Evolutionary conservation across 2,329 filamentous ascomycete genomes (phyloP).

Genomic region (Aureobasidium lini): DNA sequence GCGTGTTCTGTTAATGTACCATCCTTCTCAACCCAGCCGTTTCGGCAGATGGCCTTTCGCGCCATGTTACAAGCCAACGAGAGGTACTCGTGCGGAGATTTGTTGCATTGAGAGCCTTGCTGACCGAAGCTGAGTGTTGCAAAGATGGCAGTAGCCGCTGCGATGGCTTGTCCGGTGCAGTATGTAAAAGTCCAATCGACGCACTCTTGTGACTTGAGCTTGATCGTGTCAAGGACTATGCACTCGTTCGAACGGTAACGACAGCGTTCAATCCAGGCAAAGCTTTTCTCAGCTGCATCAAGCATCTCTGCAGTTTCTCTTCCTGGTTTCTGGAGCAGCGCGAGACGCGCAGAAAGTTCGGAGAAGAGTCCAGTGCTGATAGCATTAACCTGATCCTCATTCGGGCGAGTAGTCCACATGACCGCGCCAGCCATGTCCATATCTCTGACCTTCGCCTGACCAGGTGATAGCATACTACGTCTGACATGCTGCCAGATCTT

Average conservation of each 20-base stretch:
- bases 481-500: slow-evolving; percentile 19
- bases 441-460: slow-evolving; percentile 17
- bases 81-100: slow-evolving; percentile 19
- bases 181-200: slow-evolving; percentile 25
- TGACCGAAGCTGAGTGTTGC: neutral
- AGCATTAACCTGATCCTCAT: slow-evolving; percentile 14
- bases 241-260: slow-evolving; percentile 21
- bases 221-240: slow-evolving; percentile 23
- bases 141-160: slow-evolving; percentile 20
- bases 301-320: slow-evolving; percentile 16
- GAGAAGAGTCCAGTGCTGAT: slow-evolving; percentile 18
- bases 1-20: slow-evolving; percentile 22
- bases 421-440: slow-evolving; percentile 22
- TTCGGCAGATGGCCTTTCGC: slow-evolving; percentile 19
- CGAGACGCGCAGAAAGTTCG: slow-evolving; percentile 22
- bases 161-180: slow-evolving; percentile 22
- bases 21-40: slow-evolving; percentile 21
- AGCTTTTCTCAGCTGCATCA: slow-evolving; percentile 19
- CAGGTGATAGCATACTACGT: slow-evolving; percentile 17
- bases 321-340: slow-evolving; percentile 14
- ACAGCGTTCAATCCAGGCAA: slow-evolving; percentile 23
- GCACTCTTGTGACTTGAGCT: slow-evolving; percentile 19
- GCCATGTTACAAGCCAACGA: slow-evolving; percentile 22
- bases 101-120: neutral
- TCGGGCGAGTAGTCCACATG: slow-evolving; percentile 12